Evolutionary conservation across 2,329 filamentous ascomycete genomes (phyloP), one percentile per base, ranked within the genome.

Genomic region (Ophiostoma perfectum): DNA sequence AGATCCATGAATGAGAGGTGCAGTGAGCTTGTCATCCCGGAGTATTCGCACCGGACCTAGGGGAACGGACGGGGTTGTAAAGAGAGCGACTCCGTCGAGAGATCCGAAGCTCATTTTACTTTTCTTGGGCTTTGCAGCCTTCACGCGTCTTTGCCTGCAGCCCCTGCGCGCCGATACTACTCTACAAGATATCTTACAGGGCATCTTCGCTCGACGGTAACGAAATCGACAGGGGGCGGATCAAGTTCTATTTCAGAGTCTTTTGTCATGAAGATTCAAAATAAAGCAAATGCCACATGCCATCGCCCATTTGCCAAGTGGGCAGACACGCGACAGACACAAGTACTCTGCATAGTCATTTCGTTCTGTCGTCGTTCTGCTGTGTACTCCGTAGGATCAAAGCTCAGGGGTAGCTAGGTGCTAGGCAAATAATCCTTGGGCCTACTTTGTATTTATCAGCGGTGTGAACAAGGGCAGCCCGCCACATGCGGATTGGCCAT

Each of bases 61-160:
- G 47, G n/a, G 49, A 27, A 55, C 49, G 49, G 27, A 55, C 49
- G 18, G 49, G 12, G n/a, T 27, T 55, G 49, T 5, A 27, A n/a
- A 55, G 49, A n/a, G n/a, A 27, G 49, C 49, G 9, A 36, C 4
- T 55, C 49, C 18, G 49, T 27, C 8, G 12, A 4, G 12, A 11
- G 18, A 27, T 11, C 49, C 49, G 49, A 55, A 12, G 55, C 55
- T 60, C 55, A 60, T 60, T 9, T 60, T 60, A 60, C 27, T 39
- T 14, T 60, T 14, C 2, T 12, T 18, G 49, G 18, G 49, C 18
- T 55, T 18, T 55, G 49, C 49, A 55, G 49, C 49, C 49, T n/a
- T 49, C 47, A 49, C 47, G 49, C 49, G 49, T 55, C 49, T 55
- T 27, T 55, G 49, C 49, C 49, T 55, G 14, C 8, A 6, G 47